phyloP scores from a whole-genome alignment of 768 basidiomycete genomes.

The Leucocoprinus leucothites region DNA sequence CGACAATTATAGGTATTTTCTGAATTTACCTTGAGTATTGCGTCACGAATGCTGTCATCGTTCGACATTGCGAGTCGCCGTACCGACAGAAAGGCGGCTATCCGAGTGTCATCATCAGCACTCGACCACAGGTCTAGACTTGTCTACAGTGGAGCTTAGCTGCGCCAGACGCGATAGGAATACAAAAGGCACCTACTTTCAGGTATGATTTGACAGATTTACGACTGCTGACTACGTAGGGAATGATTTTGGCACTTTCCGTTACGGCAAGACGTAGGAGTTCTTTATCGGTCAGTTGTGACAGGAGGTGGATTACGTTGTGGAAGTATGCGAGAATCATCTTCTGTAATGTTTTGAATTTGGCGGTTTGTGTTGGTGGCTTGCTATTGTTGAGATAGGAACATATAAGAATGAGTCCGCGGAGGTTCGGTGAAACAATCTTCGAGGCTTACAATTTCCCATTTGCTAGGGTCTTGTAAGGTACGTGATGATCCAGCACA shows the following conservation, averaged over 20 bases:
- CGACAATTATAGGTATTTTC: too few species aligned
- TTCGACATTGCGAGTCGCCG: constrained; percentile 73
- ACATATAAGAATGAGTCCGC: constrained; percentile 1
- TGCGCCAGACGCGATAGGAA: neutral
- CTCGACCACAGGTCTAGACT: constrained; percentile 84
- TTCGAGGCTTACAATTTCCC: constrained; percentile 75
- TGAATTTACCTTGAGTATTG: constrained; percentile 72
- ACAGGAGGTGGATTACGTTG: constrained; percentile 77
- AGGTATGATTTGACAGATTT: constrained; percentile 85
- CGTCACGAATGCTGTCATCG: constrained; percentile 79
- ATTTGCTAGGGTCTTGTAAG: constrained; percentile 75
- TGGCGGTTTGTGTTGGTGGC: constrained; percentile 73
- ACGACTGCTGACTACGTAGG: constrained; percentile 81
- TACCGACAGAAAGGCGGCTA: constrained; percentile 84
- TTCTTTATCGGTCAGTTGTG: constrained; percentile 68
- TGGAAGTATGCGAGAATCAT: constrained; percentile 87
- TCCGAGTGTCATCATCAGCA: constrained; percentile 75
- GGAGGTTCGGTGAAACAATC: neutral
- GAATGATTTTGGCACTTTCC: constrained; percentile 87
- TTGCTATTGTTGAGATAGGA: constrained; percentile 49
- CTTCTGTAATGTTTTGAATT: constrained; percentile 83
- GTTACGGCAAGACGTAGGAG: constrained; percentile 66
- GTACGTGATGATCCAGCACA: constrained; percentile 81
- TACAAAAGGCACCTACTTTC: constrained; percentile 49
- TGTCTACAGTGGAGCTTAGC: constrained; percentile 42